phyloP scores from a whole-genome alignment of 768 basidiomycete species.

The Tulasnella sp. region DNA sequence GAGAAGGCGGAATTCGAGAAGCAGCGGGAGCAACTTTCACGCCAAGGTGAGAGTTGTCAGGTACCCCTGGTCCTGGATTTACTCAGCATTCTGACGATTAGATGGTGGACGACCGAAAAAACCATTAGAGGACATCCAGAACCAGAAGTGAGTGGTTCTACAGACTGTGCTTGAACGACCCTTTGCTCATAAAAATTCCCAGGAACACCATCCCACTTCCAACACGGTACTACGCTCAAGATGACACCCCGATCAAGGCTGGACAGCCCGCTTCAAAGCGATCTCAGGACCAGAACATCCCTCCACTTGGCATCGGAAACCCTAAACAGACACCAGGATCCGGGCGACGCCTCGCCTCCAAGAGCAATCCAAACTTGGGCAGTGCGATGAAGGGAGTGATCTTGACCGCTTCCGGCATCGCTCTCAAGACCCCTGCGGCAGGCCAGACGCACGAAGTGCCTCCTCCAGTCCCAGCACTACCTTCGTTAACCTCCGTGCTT shows the following conservation, averaged over 20 bases:
- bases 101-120: slow-evolving; percentile 33
- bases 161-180: background rate
- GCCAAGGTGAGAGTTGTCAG: background rate
- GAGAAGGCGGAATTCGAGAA: slow-evolving; percentile 22
- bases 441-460: background rate
- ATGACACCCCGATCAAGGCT: slow-evolving; percentile 20
- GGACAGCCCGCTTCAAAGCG: background rate
- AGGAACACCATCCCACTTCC: slow-evolving; percentile 22
- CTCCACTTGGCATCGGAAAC: background rate
- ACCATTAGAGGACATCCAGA: slow-evolving; percentile 59
- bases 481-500: background rate
- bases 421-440: slow-evolving; percentile 55
- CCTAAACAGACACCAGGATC: background rate
- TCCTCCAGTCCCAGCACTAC: slow-evolving; percentile 13
- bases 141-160: slow-evolving; percentile 10
- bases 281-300: slow-evolving; percentile 19
- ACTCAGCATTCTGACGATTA: background rate
- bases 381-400: slow-evolving; percentile 56
- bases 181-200: background rate
- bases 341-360: slow-evolving; percentile 12
- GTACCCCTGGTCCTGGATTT: background rate
- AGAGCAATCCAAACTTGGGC: slow-evolving; percentile 25
- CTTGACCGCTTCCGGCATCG: slow-evolving; percentile 68
- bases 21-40: slow-evolving; percentile 4
- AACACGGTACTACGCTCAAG: slow-evolving; percentile 11